phyloP scores from a whole-genome alignment of 2,329 filamentous ascomycete genomes.

The Aspergillus sp. region DNA sequence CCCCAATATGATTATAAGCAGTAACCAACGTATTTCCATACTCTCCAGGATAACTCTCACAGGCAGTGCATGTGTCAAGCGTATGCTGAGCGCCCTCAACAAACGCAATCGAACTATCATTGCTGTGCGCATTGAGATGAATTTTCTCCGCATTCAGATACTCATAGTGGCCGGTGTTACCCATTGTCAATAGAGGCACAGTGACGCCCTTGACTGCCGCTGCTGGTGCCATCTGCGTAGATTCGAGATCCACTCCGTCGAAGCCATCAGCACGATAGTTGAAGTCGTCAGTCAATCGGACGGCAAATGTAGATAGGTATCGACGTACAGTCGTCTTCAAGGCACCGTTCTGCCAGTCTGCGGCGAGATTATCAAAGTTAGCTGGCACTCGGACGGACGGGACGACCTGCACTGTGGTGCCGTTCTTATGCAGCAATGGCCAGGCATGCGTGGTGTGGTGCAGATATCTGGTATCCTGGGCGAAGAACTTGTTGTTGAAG shows the following conservation, averaged over 20 bases:
- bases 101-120: constrained; percentile 14
- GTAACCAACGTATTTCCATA: constrained; percentile 14
- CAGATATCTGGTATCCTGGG: constrained; percentile 12
- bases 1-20: constrained; percentile 10
- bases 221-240: constrained; percentile 11
- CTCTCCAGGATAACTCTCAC: constrained; percentile 15
- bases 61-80: constrained; percentile 14
- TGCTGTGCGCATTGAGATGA: constrained; percentile 9
- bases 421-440: constrained; percentile 15
- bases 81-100: constrained; percentile 15
- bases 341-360: neutral
- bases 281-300: constrained; percentile 1
- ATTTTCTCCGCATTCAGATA: constrained; percentile 16
- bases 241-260: constrained; percentile 11
- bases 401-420: constrained; percentile 10
- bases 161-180: constrained; percentile 15
- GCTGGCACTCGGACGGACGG: constrained; percentile 9
- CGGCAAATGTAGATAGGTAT: constrained; percentile 3
- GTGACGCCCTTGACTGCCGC: constrained; percentile 8
- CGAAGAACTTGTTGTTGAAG: constrained; percentile 15
- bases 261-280: constrained; percentile 3
- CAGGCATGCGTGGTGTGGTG: constrained; percentile 13
- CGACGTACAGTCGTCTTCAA: constrained; percentile 2
- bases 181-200: constrained; percentile 12
- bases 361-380: neutral